These are phyloP conservation scores for Aschersonia sp. DNA, from an alignment of 2,329 filamentous ascomycete species.

Conservation along the genomic window DNA sequence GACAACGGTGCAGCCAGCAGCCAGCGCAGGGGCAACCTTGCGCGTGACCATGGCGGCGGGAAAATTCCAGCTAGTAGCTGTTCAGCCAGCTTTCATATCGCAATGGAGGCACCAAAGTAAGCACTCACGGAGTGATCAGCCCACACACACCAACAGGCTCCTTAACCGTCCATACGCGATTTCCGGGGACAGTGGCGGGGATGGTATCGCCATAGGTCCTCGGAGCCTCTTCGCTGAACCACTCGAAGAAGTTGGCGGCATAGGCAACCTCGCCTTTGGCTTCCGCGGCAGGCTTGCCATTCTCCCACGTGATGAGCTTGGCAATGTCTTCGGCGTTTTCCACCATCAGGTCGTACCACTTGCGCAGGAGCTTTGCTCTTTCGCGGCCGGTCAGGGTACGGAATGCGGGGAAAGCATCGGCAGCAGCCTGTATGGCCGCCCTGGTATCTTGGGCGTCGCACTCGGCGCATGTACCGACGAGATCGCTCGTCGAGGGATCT, in stretches of 20 bases:
- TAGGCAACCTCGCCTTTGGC: conserved; percentile 59
- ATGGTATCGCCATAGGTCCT: conserved; percentile 63
- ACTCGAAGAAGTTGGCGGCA: conserved; percentile 63
- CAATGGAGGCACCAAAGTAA: no score
- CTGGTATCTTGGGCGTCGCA: conserved; percentile 67
- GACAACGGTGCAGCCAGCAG: conserved; percentile 90
- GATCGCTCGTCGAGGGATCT: conserved; percentile 69
- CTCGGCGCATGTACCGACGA: conserved; percentile 76
- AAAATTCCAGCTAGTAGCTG: conserved; percentile 57
- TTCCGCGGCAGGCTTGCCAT: conserved; percentile 70
- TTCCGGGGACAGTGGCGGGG: conserved; percentile 51
- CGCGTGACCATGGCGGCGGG: conserved; percentile 62
- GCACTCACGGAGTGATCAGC: conserved; percentile 53
- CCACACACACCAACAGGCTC: conserved; percentile 76
- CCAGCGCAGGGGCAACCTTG: conserved; percentile 60
- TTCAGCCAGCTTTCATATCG: not conserved
- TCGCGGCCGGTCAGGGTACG: conserved; percentile 58
- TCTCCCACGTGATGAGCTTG: conserved; percentile 77
- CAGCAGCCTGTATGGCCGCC: conserved; percentile 70
- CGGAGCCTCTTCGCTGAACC: conserved; percentile 70
- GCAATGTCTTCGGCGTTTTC: conserved; percentile 71
- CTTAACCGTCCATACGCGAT: conserved; percentile 64
- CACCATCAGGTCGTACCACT: conserved; percentile 69
- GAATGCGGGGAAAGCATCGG: conserved; percentile 58
- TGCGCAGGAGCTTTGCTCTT: conserved; percentile 57